These are phyloP conservation scores for Colletotrichum viniferum DNA, from an alignment of 2,329 filamentous ascomycete species.

Conservation along the genomic window DNA sequence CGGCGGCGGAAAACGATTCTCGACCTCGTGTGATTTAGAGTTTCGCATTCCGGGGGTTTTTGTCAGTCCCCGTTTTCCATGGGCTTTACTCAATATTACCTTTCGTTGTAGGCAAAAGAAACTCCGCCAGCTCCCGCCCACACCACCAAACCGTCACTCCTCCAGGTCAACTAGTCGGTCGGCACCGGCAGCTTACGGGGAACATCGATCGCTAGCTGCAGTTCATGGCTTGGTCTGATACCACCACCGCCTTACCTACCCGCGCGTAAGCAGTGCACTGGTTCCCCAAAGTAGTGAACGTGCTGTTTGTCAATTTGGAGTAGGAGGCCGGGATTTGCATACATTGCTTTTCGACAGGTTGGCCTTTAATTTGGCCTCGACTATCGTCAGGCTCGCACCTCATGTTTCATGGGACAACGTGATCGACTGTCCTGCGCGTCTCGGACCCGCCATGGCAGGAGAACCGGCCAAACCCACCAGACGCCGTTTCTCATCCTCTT, in stretches of 20 bases:
- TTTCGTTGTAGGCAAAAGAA: neutral
- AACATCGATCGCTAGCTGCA: constrained; percentile 5
- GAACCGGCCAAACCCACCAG: neutral
- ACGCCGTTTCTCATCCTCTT: neutral
- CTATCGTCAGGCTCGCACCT: neutral
- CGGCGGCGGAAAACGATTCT: neutral
- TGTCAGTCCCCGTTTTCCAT: neutral
- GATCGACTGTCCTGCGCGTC: neutral
- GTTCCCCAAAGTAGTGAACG: neutral
- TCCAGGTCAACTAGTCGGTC: neutral
- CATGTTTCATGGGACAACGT: neutral
- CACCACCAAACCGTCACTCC: neutral
- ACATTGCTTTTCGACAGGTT: neutral
- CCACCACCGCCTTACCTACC: neutral
- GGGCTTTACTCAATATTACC: neutral
- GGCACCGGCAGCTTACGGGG: neutral
- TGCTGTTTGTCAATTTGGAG: neutral
- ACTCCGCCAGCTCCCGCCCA: neutral
- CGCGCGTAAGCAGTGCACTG: neutral
- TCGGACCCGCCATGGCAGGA: neutral
- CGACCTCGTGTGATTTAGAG: constrained; percentile 2
- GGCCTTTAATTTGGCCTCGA: neutral
- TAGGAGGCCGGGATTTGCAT: neutral
- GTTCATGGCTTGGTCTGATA: neutral
- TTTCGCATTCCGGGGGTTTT: neutral